Percentiles rank a stretch among this genome's conserved stretches.
Conservation (phyloP, 2,329 filamentous ascomycete genomes). For the Fonsecaea pedrosoi region DNA sequence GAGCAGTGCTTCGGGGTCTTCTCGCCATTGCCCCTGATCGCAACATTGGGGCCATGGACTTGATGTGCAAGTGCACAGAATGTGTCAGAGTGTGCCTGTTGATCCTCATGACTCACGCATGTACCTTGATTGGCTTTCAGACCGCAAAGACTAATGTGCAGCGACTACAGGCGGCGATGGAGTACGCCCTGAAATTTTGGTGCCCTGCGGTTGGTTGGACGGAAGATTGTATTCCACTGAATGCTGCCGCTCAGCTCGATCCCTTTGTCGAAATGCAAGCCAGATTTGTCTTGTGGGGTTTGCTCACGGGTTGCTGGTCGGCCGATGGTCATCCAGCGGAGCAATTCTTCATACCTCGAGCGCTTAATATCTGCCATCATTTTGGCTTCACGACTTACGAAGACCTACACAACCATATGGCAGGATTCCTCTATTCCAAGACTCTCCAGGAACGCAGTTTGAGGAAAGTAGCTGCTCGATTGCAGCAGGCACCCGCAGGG, state of each 20-base stretch:
- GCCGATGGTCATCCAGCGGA: slow-evolving; percentile 25
- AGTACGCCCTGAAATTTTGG: slow-evolving; percentile 31
- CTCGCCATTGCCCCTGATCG: slow-evolving; percentile 32
- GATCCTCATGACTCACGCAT: slow-evolving; percentile 36
- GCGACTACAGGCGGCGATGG: slow-evolving; percentile 19
- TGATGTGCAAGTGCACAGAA: slow-evolving; percentile 31
- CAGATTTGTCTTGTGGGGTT: slow-evolving; percentile 29
- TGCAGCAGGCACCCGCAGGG: slow-evolving; percentile 8
- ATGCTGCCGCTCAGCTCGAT: slow-evolving; percentile 18
- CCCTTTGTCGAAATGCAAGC: slow-evolving; percentile 26
- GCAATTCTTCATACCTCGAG: slow-evolving; percentile 32
- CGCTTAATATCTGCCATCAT: slow-evolving; percentile 30
- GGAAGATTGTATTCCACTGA: slow-evolving; percentile 25
- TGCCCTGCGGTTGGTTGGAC: slow-evolving; percentile 31
- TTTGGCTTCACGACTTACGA: slow-evolving; percentile 33
- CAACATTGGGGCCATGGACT: slow-evolving; percentile 22
- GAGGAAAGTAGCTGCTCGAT: slow-evolving; percentile 19
- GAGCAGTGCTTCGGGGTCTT: slow-evolving; percentile 31
- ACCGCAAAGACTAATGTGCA: slow-evolving; percentile 30
- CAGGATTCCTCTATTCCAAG: slow-evolving; percentile 34
- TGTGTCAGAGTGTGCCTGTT: slow-evolving; percentile 27
- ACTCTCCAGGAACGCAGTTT: slow-evolving; percentile 30
- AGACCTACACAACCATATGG: slow-evolving; percentile 34
- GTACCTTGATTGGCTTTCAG: slow-evolving; percentile 35
- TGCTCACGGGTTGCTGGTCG: slow-evolving; percentile 30